Conservation (phyloP, 495 filamentous ascomycete species). For the Aspergillus carlsbadensis region DNA sequence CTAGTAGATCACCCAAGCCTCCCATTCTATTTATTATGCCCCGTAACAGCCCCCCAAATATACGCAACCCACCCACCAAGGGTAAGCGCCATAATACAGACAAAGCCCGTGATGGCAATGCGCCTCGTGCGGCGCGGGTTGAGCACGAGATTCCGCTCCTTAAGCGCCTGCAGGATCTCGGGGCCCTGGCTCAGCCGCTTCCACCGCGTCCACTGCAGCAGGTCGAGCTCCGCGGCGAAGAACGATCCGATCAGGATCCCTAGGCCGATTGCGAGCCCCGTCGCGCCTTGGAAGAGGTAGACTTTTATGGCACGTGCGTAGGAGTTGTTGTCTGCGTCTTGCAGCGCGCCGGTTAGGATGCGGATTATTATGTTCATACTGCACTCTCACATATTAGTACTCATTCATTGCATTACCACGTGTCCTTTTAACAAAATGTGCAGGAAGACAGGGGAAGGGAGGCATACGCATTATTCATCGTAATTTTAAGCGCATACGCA, state of each 20-base stretch:
- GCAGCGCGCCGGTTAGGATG: slow-evolving; percentile 42
- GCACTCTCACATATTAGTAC: no score
- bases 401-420: no score
- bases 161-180: slow-evolving; percentile 27
- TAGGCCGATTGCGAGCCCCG: slow-evolving; percentile 29
- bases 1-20: no score
- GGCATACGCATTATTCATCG: slow-evolving; percentile 45
- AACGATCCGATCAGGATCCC: slow-evolving; percentile 29
- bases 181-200: slow-evolving; percentile 32
- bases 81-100: slow-evolving; percentile 26
- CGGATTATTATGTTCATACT: slow-evolving; percentile 47
- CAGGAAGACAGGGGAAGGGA: neutral
- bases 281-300: slow-evolving; percentile 37
- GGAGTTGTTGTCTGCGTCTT: slow-evolving; percentile 41
- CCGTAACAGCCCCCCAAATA: slow-evolving; percentile 45
- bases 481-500: slow-evolving; percentile 43
- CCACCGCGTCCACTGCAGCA: slow-evolving; percentile 43
- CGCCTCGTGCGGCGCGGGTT: slow-evolving; percentile 19
- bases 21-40: slow-evolving; percentile 31
- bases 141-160: slow-evolving; percentile 26
- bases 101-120: slow-evolving; percentile 34
- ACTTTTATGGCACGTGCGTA: slow-evolving; percentile 41
- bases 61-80: slow-evolving; percentile 42
- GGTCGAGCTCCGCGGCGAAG: slow-evolving; percentile 25
- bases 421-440: no score